These are phyloP conservation scores for Asterophora parasitica DNA, from an alignment of 768 basidiomycete species.

Conservation along the genomic window DNA sequence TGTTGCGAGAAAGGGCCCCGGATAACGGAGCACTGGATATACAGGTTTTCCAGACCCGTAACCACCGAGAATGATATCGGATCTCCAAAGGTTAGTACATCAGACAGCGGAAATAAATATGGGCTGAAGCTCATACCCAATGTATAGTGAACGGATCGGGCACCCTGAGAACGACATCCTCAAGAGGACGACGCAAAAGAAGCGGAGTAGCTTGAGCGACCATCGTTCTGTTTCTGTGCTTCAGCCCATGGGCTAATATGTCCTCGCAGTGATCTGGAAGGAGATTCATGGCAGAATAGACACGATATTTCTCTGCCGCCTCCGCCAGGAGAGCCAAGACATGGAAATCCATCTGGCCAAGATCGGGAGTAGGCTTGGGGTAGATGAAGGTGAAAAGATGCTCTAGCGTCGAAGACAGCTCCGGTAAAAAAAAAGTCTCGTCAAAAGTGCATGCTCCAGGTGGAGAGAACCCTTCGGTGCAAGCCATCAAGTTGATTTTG, in stretches of 20 bases:
- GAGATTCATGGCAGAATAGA: constrained; percentile 21
- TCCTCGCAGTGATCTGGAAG: constrained; percentile 2
- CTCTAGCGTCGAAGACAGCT: neutral
- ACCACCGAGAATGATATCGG: constrained; percentile 4
- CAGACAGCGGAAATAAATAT: neutral
- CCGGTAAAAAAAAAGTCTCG: neutral
- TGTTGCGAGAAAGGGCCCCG: neutral
- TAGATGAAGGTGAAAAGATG: constrained; percentile 1
- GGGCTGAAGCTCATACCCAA: neutral
- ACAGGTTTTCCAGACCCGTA: neutral
- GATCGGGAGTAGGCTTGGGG: constrained; percentile 9
- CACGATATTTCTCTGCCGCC: constrained; percentile 22
- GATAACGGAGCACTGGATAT: neutral
- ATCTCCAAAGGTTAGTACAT: neutral
- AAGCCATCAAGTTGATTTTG: constrained; percentile 1
- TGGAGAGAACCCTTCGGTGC: constrained; percentile 5
- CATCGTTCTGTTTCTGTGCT: constrained; percentile 1
- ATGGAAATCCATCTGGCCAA: constrained; percentile 1
- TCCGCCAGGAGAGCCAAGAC: constrained; percentile 14
- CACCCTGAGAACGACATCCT: constrained; percentile 1
- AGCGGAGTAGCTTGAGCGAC: neutral
- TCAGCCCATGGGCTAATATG: constrained; percentile 7
- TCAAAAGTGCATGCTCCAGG: constrained; percentile 4
- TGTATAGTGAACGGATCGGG: neutral
- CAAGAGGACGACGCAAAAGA: constrained; percentile 3